A percentile compares a stretch with the other conserved stretches of the same genome.
Evolutionary conservation across 495 filamentous ascomycete genomes (phyloP).

Genomic region (Pseudomonodictys pantanalensis): DNA sequence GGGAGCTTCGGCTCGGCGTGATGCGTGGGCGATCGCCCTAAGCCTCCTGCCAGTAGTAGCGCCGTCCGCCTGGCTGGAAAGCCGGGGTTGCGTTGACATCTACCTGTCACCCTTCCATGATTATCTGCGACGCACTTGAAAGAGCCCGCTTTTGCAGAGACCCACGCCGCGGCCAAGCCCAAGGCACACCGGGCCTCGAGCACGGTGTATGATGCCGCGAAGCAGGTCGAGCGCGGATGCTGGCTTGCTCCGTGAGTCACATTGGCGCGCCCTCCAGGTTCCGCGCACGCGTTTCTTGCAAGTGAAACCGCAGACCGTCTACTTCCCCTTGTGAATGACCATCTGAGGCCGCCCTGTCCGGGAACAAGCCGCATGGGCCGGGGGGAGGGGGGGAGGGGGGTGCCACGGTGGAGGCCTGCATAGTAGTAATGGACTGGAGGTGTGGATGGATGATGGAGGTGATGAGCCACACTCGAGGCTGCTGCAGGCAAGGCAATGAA

Average conservation of each 20-base stretch:
- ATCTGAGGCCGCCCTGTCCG: constrained; percentile 26
- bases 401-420: constrained; percentile 2
- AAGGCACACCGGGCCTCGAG: background rate
- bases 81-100: background rate
- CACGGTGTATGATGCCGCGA: background rate
- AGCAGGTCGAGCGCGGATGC: background rate
- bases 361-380: constrained; percentile 2
- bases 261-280: constrained; percentile 24
- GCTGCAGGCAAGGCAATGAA: constrained; percentile 5
- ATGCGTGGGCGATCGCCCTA: background rate
- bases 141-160: background rate
- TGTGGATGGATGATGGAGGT: background rate
- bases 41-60: constrained; percentile 16
- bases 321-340: constrained; percentile 24
- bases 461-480: constrained; percentile 18
- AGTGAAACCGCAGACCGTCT: constrained; percentile 24
- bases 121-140: no score
- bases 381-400: background rate
- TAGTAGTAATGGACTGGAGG: background rate
- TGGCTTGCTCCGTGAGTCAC: constrained; percentile 20
- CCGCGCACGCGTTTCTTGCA: constrained; percentile 13
- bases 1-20: background rate
- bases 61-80: constrained; percentile 15
- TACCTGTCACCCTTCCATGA: background rate
- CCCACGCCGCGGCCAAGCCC: constrained; percentile 8